Percentiles rank a stretch among this genome's conserved stretches.
Evolutionary conservation across 1,139 yeast species (phyloP).

Genomic region (Pichia norvegensis): DNA sequence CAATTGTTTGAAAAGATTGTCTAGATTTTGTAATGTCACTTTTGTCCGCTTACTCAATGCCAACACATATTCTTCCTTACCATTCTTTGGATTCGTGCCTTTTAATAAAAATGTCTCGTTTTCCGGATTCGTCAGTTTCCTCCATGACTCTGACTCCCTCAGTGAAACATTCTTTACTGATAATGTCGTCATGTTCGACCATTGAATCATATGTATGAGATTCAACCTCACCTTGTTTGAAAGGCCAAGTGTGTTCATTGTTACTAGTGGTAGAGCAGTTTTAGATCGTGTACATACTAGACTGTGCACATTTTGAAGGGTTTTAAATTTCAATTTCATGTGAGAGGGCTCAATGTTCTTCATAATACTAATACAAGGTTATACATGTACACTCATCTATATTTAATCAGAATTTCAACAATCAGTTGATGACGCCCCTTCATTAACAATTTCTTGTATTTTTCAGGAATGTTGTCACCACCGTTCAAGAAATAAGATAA

Average conservation of each 20-base stretch:
- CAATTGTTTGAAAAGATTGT: slow-evolving; percentile 21
- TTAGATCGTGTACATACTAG: too few species aligned
- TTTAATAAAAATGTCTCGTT: slow-evolving; percentile 8
- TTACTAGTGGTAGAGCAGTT: too few species aligned
- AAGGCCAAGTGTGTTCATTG: slow-evolving; percentile 9
- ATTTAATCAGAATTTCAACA: not conserved
- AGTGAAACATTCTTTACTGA: not conserved
- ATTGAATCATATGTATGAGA: slow-evolving; percentile 3
- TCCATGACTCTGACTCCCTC: not conserved
- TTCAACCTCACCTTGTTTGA: slow-evolving; percentile 10
- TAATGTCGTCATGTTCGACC: slow-evolving; percentile 9
- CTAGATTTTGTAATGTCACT: slow-evolving; percentile 28
- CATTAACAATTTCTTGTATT: not conserved
- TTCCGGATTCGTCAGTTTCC: not conserved
- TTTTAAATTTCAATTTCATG: too few species aligned
- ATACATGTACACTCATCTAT: not conserved
- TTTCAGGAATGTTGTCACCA: not conserved
- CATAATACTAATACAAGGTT: too few species aligned
- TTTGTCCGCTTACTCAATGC: slow-evolving; percentile 20
- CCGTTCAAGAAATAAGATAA: not conserved
- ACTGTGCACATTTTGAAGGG: too few species aligned
- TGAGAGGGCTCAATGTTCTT: too few species aligned
- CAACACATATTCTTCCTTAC: slow-evolving; percentile 15
- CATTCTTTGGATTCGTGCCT: slow-evolving; percentile 12
- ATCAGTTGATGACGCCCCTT: not conserved